Conservation (phyloP, 345 rosid genomes). For the Sonneratia alba region DNA sequence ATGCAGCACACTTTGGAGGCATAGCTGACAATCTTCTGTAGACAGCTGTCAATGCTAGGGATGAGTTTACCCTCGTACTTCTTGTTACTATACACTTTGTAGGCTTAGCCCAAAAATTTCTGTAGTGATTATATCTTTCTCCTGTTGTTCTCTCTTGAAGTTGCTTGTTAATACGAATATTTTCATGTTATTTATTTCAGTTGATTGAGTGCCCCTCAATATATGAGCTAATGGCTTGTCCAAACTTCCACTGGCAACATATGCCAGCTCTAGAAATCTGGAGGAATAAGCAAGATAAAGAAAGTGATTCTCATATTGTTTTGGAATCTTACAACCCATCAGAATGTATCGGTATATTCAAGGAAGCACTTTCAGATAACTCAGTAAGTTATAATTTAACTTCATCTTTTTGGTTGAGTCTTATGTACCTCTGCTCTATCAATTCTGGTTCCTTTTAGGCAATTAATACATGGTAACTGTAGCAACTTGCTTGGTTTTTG, state of each 20-base stretch:
- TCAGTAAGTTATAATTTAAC: conserved; percentile 37
- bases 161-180: not conserved
- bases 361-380: conserved; percentile 62
- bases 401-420: not conserved
- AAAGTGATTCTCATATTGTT: conserved; percentile 36
- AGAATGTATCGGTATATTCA: conserved; percentile 48
- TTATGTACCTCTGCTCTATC: not conserved
- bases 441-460: too few species aligned
- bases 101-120: not conserved
- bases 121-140: not conserved
- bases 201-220: conserved; percentile 86
- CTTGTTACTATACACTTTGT: not conserved
- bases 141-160: not conserved
- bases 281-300: conserved; percentile 46
- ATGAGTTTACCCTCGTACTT: not conserved
- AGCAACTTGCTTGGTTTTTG: not conserved
- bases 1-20: not conserved
- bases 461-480: not conserved
- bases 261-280: conserved; percentile 60
- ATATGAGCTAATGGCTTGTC: conserved; percentile 77
- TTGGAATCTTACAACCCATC: conserved; percentile 58
- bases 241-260: conserved; percentile 56
- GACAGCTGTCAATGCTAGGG: not conserved
- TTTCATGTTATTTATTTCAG: conserved; percentile 27
- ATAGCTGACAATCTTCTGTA: not conserved